These are phyloP conservation scores for Syzygium malaccense DNA, from an alignment of 441 rosid species.

Conservation along the genomic window DNA sequence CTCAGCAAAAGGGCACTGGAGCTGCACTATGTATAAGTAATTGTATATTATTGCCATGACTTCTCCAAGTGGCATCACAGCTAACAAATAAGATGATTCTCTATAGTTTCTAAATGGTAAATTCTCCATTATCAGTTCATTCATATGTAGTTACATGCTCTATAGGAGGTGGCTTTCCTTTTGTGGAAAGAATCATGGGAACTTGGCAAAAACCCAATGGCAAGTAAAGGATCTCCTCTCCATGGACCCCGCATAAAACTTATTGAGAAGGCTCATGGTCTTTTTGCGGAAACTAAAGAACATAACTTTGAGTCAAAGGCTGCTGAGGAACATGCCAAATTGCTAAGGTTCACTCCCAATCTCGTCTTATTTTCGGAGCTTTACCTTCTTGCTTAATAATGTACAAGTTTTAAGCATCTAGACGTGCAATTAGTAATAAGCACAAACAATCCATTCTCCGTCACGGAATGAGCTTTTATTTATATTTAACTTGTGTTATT, in stretches of 20 bases:
- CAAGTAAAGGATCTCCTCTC: slow-evolving; percentile 91
- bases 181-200: slow-evolving; percentile 99
- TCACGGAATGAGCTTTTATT: not conserved
- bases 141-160: not conserved
- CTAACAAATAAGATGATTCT: not conserved
- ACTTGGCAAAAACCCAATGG: slow-evolving; percentile 88
- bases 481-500: not conserved
- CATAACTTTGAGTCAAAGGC: slow-evolving; percentile 92
- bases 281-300: slow-evolving; percentile 85
- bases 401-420: not conserved
- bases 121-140: not conserved
- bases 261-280: slow-evolving; percentile 72
- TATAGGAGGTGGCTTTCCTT: slow-evolving; percentile 91
- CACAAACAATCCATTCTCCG: not conserved
- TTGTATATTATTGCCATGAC: not conserved
- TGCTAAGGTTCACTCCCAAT: slow-evolving; percentile 46
- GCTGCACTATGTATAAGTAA: not conserved
- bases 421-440: not conserved
- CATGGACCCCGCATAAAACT: slow-evolving; percentile 96
- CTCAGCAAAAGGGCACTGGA: not conserved
- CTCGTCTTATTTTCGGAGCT: not conserved
- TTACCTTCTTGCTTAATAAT: not conserved
- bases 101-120: not conserved
- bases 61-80: not conserved
- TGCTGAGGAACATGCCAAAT: slow-evolving; percentile 94